A percentile compares a stretch with the other conserved stretches of the same genome.
These are phyloP conservation scores for Fremontodendron californicum DNA, from an alignment of 345 rosid genomes.

Conservation along the genomic window DNA sequence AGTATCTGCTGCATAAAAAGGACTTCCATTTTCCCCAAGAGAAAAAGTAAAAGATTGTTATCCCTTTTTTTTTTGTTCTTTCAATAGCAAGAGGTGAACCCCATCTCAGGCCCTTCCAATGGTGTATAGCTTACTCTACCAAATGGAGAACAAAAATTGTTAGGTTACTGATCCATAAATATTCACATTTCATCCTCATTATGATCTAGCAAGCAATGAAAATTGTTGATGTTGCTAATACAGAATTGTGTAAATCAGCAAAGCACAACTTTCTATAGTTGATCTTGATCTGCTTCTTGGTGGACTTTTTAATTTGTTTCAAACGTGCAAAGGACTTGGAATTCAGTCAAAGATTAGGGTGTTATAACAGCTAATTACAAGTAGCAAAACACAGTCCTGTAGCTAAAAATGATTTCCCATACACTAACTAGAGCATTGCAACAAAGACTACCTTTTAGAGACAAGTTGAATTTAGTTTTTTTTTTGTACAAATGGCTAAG, in stretches of 20 bases:
- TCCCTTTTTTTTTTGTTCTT: background rate
- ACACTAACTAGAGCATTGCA: background rate
- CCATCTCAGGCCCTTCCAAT: background rate
- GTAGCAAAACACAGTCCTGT: background rate
- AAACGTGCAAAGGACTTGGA: background rate
- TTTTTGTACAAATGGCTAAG: slow-evolving; percentile 2
- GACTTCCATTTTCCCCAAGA: background rate
- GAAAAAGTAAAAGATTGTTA: background rate
- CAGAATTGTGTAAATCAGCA: background rate
- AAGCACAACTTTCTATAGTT: background rate
- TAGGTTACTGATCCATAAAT: background rate
- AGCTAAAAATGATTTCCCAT: background rate
- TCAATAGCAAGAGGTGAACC: background rate
- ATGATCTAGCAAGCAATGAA: background rate
- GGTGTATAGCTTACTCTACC: background rate
- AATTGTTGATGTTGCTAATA: background rate
- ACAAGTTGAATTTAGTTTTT: background rate
- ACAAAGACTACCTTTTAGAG: background rate
- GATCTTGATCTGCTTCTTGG: background rate
- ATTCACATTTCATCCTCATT: background rate
- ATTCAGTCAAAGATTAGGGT: too few species aligned
- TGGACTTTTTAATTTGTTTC: background rate
- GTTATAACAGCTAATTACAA: background rate
- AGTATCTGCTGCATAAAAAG: background rate
- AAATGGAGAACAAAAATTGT: background rate